Evolutionary conservation across 768 basidiomycete genomes (phyloP).

Genomic region (Lentinula sp.): DNA sequence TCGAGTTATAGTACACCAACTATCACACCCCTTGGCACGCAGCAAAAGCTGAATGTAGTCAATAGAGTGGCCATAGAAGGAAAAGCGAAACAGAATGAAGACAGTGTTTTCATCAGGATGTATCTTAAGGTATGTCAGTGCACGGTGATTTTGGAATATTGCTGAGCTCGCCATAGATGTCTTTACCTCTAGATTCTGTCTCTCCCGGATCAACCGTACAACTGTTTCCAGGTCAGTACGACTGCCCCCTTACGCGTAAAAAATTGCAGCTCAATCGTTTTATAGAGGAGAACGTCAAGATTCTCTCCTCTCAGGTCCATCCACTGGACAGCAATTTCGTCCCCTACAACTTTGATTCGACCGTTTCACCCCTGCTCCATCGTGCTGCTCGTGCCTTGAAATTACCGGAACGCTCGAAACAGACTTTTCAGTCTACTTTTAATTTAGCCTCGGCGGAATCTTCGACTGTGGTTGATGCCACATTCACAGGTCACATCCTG

Average conservation of each 20-base stretch:
- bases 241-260: neutral
- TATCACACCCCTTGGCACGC: conserved; percentile 34
- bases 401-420: conserved; percentile 52
- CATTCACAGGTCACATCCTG: conserved; percentile 70
- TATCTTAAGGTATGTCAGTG: conserved; percentile 59
- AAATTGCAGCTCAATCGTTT: neutral
- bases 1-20: conserved; percentile 36
- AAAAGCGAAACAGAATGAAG: conserved; percentile 57
- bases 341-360: conserved; percentile 71
- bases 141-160: neutral
- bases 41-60: conserved; percentile 58
- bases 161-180: conserved; percentile 35
- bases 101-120: conserved; percentile 65
- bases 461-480: conserved; percentile 48
- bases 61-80: conserved; percentile 73
- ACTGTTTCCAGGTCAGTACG: conserved; percentile 59
- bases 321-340: conserved; percentile 65
- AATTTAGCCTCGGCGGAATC: conserved; percentile 28
- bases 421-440: conserved; percentile 57
- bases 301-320: conserved; percentile 68
- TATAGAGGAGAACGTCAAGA: conserved; percentile 75
- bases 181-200: conserved; percentile 60
- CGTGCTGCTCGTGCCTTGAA: conserved; percentile 66
- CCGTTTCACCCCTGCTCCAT: conserved; percentile 55
- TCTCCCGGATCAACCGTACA: conserved; percentile 65